These are phyloP conservation scores for Populus simonii DNA, from an alignment of 345 rosid species.

Conservation along the genomic window DNA sequence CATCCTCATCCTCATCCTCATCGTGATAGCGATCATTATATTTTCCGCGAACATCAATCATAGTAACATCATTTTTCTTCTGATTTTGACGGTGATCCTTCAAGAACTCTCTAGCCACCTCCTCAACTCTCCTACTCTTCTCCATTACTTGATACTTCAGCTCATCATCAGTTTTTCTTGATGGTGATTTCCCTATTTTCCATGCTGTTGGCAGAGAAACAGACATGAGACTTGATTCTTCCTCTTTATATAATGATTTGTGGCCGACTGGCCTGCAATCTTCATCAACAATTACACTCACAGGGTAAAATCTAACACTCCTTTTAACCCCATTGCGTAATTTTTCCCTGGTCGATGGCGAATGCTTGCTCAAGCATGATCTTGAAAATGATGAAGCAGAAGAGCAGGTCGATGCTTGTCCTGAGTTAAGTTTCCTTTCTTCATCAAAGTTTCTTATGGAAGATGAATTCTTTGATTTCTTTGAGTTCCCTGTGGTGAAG, in stretches of 20 bases:
- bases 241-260: conserved; percentile 31
- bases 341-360: conserved; percentile 58
- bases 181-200: conserved; percentile 42
- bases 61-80: conserved; percentile 23
- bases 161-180: conserved; percentile 28
- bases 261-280: conserved; percentile 58
- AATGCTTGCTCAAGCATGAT: conserved; percentile 67
- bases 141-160: conserved; percentile 7
- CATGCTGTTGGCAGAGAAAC: conserved; percentile 41
- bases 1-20: conserved; percentile 5
- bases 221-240: conserved; percentile 25
- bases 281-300: conserved; percentile 67
- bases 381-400: conserved; percentile 83
- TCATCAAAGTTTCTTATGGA: conserved; percentile 31
- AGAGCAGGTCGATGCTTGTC: conserved; percentile 55
- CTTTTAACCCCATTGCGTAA: conserved; percentile 57
- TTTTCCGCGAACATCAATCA: conserved; percentile 1
- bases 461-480: conserved; percentile 43
- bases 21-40: background rate
- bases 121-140: conserved; percentile 41
- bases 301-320: conserved; percentile 65
- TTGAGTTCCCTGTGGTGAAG: conserved; percentile 43
- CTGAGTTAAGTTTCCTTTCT: conserved; percentile 39
- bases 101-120: conserved; percentile 44
- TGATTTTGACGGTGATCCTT: conserved; percentile 34